Evolutionary conservation across 2,329 filamentous ascomycete genomes (phyloP), one percentile per base, ranked within the genome.

Genomic region (Pseudopyricularia javanii): DNA sequence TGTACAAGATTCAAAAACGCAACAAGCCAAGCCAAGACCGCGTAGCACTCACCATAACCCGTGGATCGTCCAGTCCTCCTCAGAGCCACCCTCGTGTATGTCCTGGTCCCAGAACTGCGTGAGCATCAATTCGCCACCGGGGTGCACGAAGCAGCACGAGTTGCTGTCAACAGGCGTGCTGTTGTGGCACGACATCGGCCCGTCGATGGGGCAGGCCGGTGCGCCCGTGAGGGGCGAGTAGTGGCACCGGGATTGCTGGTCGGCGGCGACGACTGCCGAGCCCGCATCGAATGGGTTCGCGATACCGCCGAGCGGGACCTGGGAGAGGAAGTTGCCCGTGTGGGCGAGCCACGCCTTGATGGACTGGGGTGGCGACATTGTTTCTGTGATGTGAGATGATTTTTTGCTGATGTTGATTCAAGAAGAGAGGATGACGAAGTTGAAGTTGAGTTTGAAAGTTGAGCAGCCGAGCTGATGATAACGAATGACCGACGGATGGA

Each of bases 101-200:
- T 70, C 57, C 30, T 66, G 59, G 52, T 73, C 70, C 70, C 70
- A 74, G 61, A 71, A 71, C 61, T 72, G 70, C 3, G 70, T 69
- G 34, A 73, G 59, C 48, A 72, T 58, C 53, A 73, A 57, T 22
- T 68, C 62, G 6, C 70, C 70, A 17, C 70, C 68, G 0, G 70
- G 70, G 53, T 68, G 58, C 26, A 73, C 61, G 53, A 71, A 70
- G 57, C 70, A 74, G 60, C 70, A 72, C 12, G 67, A 65, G 52
- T 70, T 66, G 34, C 60, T 62, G 35, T 61, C 59, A 8, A 61
- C 26, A 3, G 62, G 62, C 4, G 66, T 66, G 53, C 57, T 63
- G 57, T 70, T 70, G 54, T 67, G 62, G 58, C 70, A 73, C 61
- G 69, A 72, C 48, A 65, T 55, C 0, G 70, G 70, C 5, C 68